Conservation (phyloP, 331 rosid genomes). For the Malus hybrid region DNA sequence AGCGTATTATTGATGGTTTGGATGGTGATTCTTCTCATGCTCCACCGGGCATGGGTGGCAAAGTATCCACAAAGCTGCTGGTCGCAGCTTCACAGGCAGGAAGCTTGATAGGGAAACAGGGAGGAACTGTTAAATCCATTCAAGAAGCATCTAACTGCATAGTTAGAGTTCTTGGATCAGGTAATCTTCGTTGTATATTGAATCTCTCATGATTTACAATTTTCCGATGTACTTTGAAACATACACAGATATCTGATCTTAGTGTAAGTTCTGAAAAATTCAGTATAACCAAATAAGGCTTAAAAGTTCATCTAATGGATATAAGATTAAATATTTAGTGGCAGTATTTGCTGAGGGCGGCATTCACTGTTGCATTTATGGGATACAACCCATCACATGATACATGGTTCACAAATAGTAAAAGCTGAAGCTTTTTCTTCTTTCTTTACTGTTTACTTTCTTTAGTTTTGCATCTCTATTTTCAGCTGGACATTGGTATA, state of each 20-base stretch:
- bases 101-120: conserved; percentile 95
- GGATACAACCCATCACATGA: no score
- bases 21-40: conserved; percentile 74
- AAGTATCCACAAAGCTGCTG: conserved; percentile 77
- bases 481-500: background rate
- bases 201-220: background rate
- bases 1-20: conserved; percentile 74
- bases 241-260: background rate
- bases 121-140: conserved; percentile 91
- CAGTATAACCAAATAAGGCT: background rate
- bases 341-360: background rate
- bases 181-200: conserved; percentile 27
- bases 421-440: background rate
- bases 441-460: no score
- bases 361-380: no score
- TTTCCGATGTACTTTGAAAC: background rate
- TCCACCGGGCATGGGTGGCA: conserved; percentile 46
- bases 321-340: background rate
- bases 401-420: background rate
- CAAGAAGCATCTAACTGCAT: conserved; percentile 91
- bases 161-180: conserved; percentile 97
- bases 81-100: conserved; percentile 98
- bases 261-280: background rate
- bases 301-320: background rate
- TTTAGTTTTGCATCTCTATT: background rate